Conservation (phyloP, 352 stramenopile genomes). For the Phytophthora crassamura region DNA sequence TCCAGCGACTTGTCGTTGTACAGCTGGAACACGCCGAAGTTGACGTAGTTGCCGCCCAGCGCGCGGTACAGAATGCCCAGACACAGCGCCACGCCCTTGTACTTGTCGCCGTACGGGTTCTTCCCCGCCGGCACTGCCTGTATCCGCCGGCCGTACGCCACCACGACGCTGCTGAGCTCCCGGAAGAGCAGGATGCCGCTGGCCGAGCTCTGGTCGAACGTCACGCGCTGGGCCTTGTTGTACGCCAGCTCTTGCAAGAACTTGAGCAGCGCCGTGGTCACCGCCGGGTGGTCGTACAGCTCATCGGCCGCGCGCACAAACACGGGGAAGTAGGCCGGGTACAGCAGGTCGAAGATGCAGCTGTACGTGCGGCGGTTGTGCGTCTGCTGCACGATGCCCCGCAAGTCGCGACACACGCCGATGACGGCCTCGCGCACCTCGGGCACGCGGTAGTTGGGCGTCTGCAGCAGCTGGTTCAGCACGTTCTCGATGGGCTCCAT, state of each 20-base stretch:
- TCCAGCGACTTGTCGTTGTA: constrained; percentile 97
- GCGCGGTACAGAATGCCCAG: constrained; percentile 91
- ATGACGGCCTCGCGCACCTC: constrained; percentile 93
- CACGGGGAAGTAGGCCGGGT: constrained; percentile 96
- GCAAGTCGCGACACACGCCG: constrained; percentile 96
- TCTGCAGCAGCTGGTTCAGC: constrained; percentile 83
- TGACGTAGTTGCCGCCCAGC: constrained; percentile 97
- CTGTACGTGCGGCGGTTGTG: constrained; percentile 97
- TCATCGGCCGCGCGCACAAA: constrained; percentile 95
- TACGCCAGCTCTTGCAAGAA: constrained; percentile 96
- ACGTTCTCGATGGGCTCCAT: constrained; percentile 93
- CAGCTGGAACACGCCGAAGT: constrained; percentile 99
- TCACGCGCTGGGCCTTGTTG: constrained; percentile 97
- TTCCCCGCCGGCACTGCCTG: constrained; percentile 80
- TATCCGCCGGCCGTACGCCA: constrained; percentile 94
- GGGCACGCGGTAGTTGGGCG: constrained; percentile 71
- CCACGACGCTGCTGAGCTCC: constrained; percentile 95
- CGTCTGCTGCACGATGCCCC: constrained; percentile 95
- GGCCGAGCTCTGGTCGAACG: constrained; percentile 97
- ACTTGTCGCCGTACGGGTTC: constrained; percentile 96
- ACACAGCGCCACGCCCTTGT: constrained; percentile 97
- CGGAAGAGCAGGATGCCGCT: constrained; percentile 99
- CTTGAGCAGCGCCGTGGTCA: constrained; percentile 97
- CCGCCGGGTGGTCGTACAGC: constrained; percentile 93
- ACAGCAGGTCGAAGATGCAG: constrained; percentile 98